Base-by-base conservation (phyloP, 805 yeast species). In the Saccharomyces jurei region DNA sequence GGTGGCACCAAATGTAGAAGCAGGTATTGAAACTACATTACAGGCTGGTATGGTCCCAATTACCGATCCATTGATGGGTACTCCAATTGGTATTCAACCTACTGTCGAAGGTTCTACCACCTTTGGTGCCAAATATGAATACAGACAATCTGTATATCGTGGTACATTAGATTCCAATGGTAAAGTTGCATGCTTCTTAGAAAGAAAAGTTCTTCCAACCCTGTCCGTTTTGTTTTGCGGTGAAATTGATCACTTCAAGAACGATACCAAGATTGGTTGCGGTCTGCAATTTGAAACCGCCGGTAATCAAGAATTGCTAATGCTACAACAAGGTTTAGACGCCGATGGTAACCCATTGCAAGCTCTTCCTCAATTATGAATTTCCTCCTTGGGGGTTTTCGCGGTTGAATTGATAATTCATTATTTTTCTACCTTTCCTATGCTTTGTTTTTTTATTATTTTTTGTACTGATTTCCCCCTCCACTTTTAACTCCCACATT, bases 251-350 rank as follows among this genome's bases (percentile, higher is more conserved):
- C 98, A 92, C 72, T 74, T 78, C 68, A 86, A 85, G 73, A 79
- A 79, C 68, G 76, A 89, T 58, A 84, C 91, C 60, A 86, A 84
- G 73, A 76, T 92, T 61, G 99, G 99, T 69, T 81, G 91, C 64
- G 98, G 97, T 72, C 79, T 94, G 65, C 97, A 92, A 78, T 85
- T 94, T 62, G 98, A 94, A 79, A 84, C 94, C 61, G 92, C 94
- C 55, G 97, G 97, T 69, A 84, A 87, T 67, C 96, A 91, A 77
- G 94, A 89, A 77, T 81, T 89, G 64, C 83, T 88, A 80, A 80
- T 87, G 85, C 84, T 86, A 89, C 95, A 87, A 77, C 90, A 86
- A 74, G 92, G 92, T 66, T 77, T 87, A 73, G 95, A 87, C 69
- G 86, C 84, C 62, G 83, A 87, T 67, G 95, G 94, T 68, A 87